Conservation (phyloP, 1,284 basidiomycete species). For the Microbotryum violaceum region DNA sequence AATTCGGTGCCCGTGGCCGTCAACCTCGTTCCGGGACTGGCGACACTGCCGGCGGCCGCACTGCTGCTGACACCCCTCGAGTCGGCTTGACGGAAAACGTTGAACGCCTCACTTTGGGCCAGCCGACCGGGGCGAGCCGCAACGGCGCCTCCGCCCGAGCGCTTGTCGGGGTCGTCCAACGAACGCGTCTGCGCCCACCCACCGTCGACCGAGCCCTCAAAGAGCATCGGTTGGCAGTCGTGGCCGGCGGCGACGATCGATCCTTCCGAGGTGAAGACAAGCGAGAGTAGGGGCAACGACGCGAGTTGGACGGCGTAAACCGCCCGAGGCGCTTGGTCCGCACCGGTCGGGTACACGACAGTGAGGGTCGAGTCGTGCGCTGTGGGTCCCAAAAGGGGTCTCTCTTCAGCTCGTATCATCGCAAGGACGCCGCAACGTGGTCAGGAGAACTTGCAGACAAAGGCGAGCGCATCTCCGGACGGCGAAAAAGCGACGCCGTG, state of each 20-base stretch:
- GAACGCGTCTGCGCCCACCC: conserved; percentile 74
- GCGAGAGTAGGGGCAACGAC: conserved; percentile 69
- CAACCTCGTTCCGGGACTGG: conserved; percentile 37
- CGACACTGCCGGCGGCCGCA: conserved; percentile 38
- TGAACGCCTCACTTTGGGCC: conserved; percentile 85
- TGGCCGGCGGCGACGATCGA: conserved; percentile 86
- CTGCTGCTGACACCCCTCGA: conserved; percentile 59
- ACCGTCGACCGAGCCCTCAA: conserved; percentile 54
- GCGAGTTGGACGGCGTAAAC: conserved; percentile 65
- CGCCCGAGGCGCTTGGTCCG: conserved; percentile 46
- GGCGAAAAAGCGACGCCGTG: conserved; percentile 94
- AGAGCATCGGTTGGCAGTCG: conserved; percentile 91
- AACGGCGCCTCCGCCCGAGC: conserved; percentile 40
- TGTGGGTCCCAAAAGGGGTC: conserved; percentile 36
- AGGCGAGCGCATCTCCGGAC: conserved; percentile 83
- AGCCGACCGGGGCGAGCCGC: conserved; percentile 62
- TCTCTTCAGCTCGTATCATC: background rate
- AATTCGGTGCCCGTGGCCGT: conserved; percentile 58
- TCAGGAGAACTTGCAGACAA: conserved; percentile 60
- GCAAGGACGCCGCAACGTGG: background rate
- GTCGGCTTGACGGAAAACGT: conserved; percentile 89
- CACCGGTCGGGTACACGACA: conserved; percentile 73
- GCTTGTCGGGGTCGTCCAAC: conserved; percentile 58
- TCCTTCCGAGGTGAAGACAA: conserved; percentile 76
- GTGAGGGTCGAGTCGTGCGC: conserved; percentile 86